These are phyloP conservation scores for Stephanocyclus meneghinianus DNA, from an alignment of 352 stramenopile genomes.

Conservation along the genomic window DNA sequence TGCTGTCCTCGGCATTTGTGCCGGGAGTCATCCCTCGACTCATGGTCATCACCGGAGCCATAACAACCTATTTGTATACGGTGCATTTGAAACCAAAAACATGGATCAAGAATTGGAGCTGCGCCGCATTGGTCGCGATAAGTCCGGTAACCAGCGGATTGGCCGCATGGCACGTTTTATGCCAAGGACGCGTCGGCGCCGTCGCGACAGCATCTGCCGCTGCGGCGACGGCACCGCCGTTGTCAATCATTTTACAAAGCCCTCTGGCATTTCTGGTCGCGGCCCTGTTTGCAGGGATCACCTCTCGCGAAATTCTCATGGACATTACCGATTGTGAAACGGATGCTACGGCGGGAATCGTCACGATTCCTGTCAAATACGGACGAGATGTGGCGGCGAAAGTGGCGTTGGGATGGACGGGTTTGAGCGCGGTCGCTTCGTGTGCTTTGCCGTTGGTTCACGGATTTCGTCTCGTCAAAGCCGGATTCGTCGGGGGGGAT, in stretches of 20 bases:
- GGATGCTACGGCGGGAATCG: conserved; percentile 50
- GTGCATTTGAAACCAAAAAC: conserved; percentile 75
- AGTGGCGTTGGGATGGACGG: conserved; percentile 40
- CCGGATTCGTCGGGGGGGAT: neutral
- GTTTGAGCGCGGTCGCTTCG: conserved; percentile 29
- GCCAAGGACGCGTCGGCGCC: neutral
- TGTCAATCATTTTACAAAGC: conserved; percentile 15
- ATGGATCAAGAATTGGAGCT: conserved; percentile 77
- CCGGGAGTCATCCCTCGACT: conserved; percentile 57
- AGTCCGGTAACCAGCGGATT: conserved; percentile 64
- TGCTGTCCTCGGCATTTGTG: conserved; percentile 59
- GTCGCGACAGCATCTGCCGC: neutral
- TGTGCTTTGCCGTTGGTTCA: conserved; percentile 31
- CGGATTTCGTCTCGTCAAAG: neutral
- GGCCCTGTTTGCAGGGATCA: conserved; percentile 64
- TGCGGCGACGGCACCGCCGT: neutral
- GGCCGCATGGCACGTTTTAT: conserved; percentile 45
- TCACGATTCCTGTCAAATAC: conserved; percentile 67
- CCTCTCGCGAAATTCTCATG: conserved; percentile 73
- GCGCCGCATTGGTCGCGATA: conserved; percentile 63
- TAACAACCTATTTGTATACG: conserved; percentile 75
- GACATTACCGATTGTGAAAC: conserved; percentile 66
- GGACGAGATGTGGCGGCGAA: conserved; percentile 50
- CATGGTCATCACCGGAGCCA: conserved; percentile 56
- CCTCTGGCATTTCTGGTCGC: conserved; percentile 45